These are phyloP conservation scores for Didymella segeticola DNA, from an alignment of 2,329 filamentous ascomycete genomes.

Conservation along the genomic window DNA sequence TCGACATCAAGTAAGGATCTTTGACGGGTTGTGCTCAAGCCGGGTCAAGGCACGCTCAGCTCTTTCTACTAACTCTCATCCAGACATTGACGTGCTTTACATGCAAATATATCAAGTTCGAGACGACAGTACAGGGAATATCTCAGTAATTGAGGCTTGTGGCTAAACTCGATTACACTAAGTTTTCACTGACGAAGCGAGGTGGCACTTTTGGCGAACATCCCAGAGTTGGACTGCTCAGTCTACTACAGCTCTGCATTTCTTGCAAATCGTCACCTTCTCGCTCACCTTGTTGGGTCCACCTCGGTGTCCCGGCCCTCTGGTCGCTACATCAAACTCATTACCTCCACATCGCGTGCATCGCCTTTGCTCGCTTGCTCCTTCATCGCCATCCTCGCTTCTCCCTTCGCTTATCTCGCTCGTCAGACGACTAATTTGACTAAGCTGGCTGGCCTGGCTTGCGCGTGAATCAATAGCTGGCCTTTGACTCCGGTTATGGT, in stretches of 20 bases:
- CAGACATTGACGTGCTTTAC: no score
- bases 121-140: no score
- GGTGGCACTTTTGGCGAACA: no score
- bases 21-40: no score
- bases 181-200: no score
- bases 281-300: slow-evolving; percentile 41
- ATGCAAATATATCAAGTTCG: no score
- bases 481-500: slow-evolving; percentile 11
- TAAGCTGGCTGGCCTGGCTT: slow-evolving; percentile 61
- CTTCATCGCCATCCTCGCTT: slow-evolving; percentile 54
- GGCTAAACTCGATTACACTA: no score
- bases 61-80: no score
- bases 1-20: no score
- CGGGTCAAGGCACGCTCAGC: no score
- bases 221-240: no score
- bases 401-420: slow-evolving; percentile 38
- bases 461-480: slow-evolving; percentile 45
- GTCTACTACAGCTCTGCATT: slow-evolving; percentile 50
- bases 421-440: slow-evolving; percentile 64
- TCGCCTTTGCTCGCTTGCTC: slow-evolving; percentile 23
- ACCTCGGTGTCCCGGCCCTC: slow-evolving; percentile 44
- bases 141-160: no score
- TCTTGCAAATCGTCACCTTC: slow-evolving; percentile 67
- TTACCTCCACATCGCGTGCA: slow-evolving; percentile 65
- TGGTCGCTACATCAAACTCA: slow-evolving; percentile 68